Conservation (phyloP, 495 filamentous ascomycete genomes). For the Chaetomium fimeti region DNA sequence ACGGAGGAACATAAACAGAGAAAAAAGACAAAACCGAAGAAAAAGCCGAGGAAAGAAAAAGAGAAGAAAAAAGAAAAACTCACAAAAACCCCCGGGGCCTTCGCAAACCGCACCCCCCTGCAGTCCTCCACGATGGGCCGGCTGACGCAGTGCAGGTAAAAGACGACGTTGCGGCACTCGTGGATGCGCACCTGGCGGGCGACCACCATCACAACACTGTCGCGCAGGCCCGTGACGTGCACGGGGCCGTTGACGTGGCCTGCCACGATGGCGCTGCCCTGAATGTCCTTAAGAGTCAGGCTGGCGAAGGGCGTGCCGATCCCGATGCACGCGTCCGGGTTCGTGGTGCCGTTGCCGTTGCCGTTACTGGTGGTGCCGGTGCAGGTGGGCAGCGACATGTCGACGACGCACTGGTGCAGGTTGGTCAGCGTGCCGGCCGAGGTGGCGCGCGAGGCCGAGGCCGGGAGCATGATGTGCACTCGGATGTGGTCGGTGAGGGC, state of each 20-base stretch:
- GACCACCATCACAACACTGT: conserved; percentile 71
- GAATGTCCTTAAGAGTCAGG: conserved; percentile 68
- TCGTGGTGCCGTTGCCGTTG: too few relatives aligned
- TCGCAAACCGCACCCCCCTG: conserved; percentile 70
- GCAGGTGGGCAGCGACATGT: conserved; percentile 66
- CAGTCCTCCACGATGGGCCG: conserved; percentile 95
- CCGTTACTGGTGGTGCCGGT: conserved; percentile 19
- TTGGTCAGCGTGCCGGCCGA: conserved; percentile 71
- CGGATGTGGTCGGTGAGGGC: conserved; percentile 60
- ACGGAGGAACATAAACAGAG: too few relatives aligned
- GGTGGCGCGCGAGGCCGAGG: conserved; percentile 62
- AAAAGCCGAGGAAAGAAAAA: not conserved
- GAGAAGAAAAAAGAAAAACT: conserved; percentile 32
- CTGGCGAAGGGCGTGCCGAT: conserved; percentile 66
- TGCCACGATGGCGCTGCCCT: conserved; percentile 67
- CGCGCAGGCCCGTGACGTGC: conserved; percentile 73
- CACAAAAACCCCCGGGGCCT: conserved; percentile 67
- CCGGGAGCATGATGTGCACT: conserved; percentile 70
- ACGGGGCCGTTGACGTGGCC: conserved; percentile 74
- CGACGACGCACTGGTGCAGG: conserved; percentile 70
- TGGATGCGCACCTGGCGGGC: conserved; percentile 90
- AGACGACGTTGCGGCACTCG: conserved; percentile 69
- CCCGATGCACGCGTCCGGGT: conserved; percentile 27
- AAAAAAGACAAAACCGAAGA: not conserved
- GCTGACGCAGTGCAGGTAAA: conserved; percentile 79